Evolutionary conservation across 1,284 basidiomycete genomes (phyloP), one percentile per base, ranked within the genome.

Genomic region (Rhizopogon parksii): DNA sequence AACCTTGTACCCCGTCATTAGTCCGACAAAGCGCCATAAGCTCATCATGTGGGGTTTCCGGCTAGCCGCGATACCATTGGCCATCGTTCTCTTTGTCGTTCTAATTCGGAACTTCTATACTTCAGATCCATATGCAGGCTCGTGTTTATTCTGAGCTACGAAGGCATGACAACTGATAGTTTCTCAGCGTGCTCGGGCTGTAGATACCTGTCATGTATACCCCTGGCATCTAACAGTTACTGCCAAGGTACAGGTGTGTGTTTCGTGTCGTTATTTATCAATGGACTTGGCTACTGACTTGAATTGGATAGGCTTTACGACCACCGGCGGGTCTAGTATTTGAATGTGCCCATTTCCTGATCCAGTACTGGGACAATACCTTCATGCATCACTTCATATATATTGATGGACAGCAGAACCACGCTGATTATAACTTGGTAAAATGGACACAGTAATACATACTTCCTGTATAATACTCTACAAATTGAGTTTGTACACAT

Each of bases 101-200:
- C 76, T 97, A 35, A 79, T 80, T 30, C 77, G 83, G 56, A 97
- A 98, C 68, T 97, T 98, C 68, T 96, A 95, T 64, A 91, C 81
- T 2, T 82, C 81, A 36, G 79, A 92, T 62, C 90, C 90, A 14
- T 87, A 85, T 62, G 82, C 83, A 40, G 85, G 88, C 87, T 45
- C 49, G 19, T 42, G 19, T 24, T 37, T 15, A 15, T 52, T 40
- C 40, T 32, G 48, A 11, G 7, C 7, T 43, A 32, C 15, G 40
- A 37, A 37, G 39, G 0, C 17, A 35, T 34, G 35, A 45, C 47
- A 19, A 52, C 36, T 56, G 35, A 55, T 47, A 49, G 25, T 47
- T 46, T 38, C 49, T 47, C 53, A 79, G 91, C 91, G 17, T 97
- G 95, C 66, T 76, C 82, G 45, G 91, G 94, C 69, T 98, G 95